These are phyloP conservation scores for Xylaria flabelliformis DNA, from an alignment of 495 filamentous ascomycete species.

Conservation along the genomic window DNA sequence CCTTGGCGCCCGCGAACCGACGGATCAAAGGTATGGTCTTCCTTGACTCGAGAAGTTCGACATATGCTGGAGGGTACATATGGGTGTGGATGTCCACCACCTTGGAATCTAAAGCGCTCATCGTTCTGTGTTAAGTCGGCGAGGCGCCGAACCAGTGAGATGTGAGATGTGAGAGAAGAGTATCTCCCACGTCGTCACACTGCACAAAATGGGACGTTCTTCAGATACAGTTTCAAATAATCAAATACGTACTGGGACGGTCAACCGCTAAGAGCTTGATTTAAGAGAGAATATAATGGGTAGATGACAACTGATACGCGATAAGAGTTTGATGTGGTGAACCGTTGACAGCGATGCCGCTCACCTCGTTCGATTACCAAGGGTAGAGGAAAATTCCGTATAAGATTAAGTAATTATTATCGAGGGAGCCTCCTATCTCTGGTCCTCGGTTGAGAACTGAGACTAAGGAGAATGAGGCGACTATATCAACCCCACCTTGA, in stretches of 20 bases:
- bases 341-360: not conserved
- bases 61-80: conserved; percentile 86
- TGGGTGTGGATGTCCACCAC: conserved; percentile 94
- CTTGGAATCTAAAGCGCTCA: conserved; percentile 32
- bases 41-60: conserved; percentile 79
- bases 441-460: not conserved
- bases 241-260: not conserved
- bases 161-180: not conserved
- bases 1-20: conserved; percentile 62
- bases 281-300: not conserved
- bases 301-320: not conserved
- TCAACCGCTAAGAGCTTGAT: not conserved
- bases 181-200: not conserved
- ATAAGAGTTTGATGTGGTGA: not conserved
- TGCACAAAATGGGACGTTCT: not conserved
- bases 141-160: not conserved
- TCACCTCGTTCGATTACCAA: not conserved
- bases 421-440: not conserved
- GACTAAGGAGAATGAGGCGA: not conserved
- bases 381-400: not conserved
- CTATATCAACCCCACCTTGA: conserved; percentile 23
- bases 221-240: not conserved
- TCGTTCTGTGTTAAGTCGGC: conserved; percentile 12
- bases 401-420: not conserved
- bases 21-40: conserved; percentile 81